phyloP scores from a whole-genome alignment of 2,329 filamentous ascomycete species.

The Tolypocladium ophioglossoides region DNA sequence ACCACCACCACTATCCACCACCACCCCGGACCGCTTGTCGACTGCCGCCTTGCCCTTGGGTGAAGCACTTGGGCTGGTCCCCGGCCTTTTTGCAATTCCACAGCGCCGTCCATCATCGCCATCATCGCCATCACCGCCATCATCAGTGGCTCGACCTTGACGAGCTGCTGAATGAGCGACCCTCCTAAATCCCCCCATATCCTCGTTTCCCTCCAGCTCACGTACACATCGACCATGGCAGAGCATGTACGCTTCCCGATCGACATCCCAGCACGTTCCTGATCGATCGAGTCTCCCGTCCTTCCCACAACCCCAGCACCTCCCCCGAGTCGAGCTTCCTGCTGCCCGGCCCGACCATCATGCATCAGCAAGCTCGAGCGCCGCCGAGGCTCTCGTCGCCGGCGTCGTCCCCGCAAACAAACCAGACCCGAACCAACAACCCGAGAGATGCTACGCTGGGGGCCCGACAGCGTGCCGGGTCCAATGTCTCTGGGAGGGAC shows the following conservation, averaged over 20 bases:
- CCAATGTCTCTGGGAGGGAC: slow-evolving; percentile 31
- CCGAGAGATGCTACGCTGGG: slow-evolving; percentile 49
- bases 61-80: background rate
- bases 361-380: slow-evolving; percentile 85
- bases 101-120: background rate
- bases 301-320: background rate
- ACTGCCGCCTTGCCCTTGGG: background rate
- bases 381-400: slow-evolving; percentile 64
- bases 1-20: background rate
- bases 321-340: background rate
- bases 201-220: background rate
- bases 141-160: background rate
- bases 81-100: background rate
- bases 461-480: slow-evolving; percentile 31
- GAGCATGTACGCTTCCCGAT: background rate
- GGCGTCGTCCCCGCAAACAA: slow-evolving; percentile 60
- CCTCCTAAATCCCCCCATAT: background rate
- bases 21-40: background rate
- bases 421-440: slow-evolving; percentile 63
- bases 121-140: background rate
- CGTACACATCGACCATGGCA: slow-evolving; percentile 3
- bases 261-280: background rate
- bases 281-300: background rate
- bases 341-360: slow-evolving; percentile 22
- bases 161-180: background rate